Base-by-base conservation (phyloP, 208 protist species). In the Trypanosoma boissoni region DNA sequence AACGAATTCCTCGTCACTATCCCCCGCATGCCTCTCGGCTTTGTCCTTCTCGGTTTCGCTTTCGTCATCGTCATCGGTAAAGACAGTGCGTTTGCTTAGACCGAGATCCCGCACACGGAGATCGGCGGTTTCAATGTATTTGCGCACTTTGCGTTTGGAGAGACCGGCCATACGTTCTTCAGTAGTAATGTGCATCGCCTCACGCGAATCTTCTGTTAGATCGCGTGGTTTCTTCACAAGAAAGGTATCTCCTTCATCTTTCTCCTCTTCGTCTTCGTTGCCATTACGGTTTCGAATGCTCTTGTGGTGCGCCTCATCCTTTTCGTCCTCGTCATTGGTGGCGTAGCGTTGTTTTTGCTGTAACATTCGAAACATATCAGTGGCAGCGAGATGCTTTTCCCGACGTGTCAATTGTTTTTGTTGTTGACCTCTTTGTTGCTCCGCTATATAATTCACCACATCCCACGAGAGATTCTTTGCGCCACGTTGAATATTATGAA, bases 401-500 rank as follows among this genome's bases (percentile, higher is more conserved):
- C 90, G 89, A 12, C 82, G 73, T 7, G 88, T 91, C n/a, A 80
- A 36, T 29, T 26, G 39, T n/a, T 58, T 37, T 39, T 60, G 44
- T 34, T 34, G 3, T 26, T 54, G n/a, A 12, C 31, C 1, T 9
- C 62, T 29, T 12, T 50, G 14, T 16, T 64, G 20, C 6, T 68
- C 49, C 12, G 68, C 71, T 23, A 92, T 79, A 74, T 85, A 95
- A 79, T 95, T 95, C 24, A 91, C 85, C 0, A 97, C 68, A 48
- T 89, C 80, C 80, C 83, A 96, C 26, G 89, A 80, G 31, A 91
- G 62, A 41, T 98, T 97, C 78, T 97, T 98, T 24, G 76, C 72
- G 18, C 78, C 67, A 29, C 90, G 83, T 41, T 78, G 74, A 24
- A 84, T 54, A 46, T 83, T 77, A 26, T 69, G 59, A 43, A 97